These are phyloP conservation scores for Cutaneotrichosporon dermatis DNA, from an alignment of 1,284 basidiomycete genomes.

Conservation along the genomic window DNA sequence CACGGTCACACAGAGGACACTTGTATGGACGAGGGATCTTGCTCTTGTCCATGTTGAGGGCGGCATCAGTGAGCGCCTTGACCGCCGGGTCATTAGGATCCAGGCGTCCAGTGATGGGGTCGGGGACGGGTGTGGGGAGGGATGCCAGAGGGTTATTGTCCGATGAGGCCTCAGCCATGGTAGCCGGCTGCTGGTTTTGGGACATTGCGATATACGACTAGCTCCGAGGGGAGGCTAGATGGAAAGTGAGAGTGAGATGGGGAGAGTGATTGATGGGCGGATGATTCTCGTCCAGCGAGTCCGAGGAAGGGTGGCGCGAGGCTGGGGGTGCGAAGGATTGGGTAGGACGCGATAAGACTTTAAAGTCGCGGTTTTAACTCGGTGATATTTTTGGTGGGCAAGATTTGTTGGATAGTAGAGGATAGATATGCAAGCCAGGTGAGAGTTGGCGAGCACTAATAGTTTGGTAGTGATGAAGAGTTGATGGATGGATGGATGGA, in stretches of 20 bases:
- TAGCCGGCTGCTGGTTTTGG: slow-evolving; percentile 9
- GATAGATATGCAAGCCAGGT: background rate
- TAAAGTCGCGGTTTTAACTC: background rate
- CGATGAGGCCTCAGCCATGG: slow-evolving; percentile 12
- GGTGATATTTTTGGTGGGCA: no score
- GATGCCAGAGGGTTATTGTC: slow-evolving; percentile 18
- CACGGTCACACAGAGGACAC: slow-evolving; percentile 85
- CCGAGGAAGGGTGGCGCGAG: background rate
- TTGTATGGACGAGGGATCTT: slow-evolving; percentile 80
- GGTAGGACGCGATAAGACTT: background rate
- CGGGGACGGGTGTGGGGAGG: slow-evolving; percentile 34
- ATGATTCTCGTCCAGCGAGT: no score
- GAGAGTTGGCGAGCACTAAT: no score
- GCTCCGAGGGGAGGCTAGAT: background rate
- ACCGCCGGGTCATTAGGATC: slow-evolving; percentile 51
- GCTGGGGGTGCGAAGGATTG: background rate
- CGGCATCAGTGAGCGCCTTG: slow-evolving; percentile 49
- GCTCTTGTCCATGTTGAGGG: slow-evolving; percentile 52
- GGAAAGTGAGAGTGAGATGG: background rate
- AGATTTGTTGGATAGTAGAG: no score
- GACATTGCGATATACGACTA: background rate
- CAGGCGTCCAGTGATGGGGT: slow-evolving; percentile 49
- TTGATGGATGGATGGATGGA: background rate
- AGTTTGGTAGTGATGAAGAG: background rate
- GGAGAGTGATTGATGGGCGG: background rate